Conservation (phyloP, 2,329 filamentous ascomycete genomes). For the Tolypocladium sp. region DNA sequence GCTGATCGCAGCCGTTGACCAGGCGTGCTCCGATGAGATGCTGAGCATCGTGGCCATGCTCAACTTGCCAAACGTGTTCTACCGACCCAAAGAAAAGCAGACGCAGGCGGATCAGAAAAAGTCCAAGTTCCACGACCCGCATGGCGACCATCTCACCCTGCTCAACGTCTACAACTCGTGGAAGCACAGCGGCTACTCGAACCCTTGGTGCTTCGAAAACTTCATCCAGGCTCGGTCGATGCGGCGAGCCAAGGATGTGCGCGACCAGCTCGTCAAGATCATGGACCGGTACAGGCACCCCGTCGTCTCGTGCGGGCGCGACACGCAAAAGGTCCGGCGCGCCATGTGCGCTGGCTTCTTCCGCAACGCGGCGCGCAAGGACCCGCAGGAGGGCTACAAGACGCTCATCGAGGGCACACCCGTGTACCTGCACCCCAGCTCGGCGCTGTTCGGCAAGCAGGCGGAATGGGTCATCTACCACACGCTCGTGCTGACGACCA, state of each 20-base stretch:
- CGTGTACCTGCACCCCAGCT: slow-evolving; percentile 88
- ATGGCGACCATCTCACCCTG: slow-evolving; percentile 88
- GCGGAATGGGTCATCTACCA: slow-evolving; percentile 96
- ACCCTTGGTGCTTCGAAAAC: slow-evolving; percentile 94
- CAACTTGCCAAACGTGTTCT: slow-evolving; percentile 78
- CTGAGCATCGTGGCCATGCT: slow-evolving; percentile 94
- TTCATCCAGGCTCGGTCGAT: slow-evolving; percentile 92
- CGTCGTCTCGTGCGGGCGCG: slow-evolving; percentile 74
- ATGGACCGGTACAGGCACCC: slow-evolving; percentile 85
- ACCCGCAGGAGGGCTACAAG: slow-evolving; percentile 95
- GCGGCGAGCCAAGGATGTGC: slow-evolving; percentile 81
- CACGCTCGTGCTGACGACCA: slow-evolving; percentile 80
- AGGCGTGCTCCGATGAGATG: slow-evolving; percentile 87
- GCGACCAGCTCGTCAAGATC: slow-evolving; percentile 85
- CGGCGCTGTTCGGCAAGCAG: slow-evolving; percentile 88
- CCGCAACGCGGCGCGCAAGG: slow-evolving; percentile 88
- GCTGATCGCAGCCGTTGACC: slow-evolving; percentile 77
- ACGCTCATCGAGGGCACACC: slow-evolving; percentile 92
- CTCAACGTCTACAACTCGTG: slow-evolving; percentile 97
- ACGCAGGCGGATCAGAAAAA: slow-evolving; percentile 95
- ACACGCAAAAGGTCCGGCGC: slow-evolving; percentile 80
- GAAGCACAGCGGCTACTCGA: slow-evolving; percentile 75
- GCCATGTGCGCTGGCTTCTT: slow-evolving; percentile 93
- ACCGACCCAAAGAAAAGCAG: slow-evolving; percentile 95
- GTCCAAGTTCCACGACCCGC: slow-evolving; percentile 90